Base-by-base conservation (phyloP, 768 basidiomycete species). In the Crassisporium funariophilum region DNA sequence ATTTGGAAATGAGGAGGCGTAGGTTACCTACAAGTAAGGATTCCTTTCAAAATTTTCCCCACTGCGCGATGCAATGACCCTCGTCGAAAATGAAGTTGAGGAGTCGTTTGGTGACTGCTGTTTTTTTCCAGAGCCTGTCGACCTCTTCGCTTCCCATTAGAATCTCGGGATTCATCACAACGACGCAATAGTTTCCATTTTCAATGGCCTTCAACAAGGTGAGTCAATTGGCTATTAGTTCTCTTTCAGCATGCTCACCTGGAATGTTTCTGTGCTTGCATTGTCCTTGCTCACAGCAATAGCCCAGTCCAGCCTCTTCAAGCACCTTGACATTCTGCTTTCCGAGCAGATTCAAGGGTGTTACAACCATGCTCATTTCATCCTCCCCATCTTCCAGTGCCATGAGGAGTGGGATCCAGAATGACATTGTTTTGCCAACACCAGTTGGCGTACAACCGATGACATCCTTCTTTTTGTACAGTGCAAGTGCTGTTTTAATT, bases 41-140 rank as follows among this genome's bases (percentile, higher is more conserved):
- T n/a, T 69, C 65, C 3, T 55, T 56, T 0, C 69, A 54, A 49
- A 76, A 75, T 9, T 35, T 43, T 0, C 62, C 63, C 73, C 73
- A 74, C 35, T 63, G 54, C n/a, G 58, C 68, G 15, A 71, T 60
- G 41, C 71, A 72, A 36, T 76, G 73, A 0, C 56, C 72, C 50
- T 76, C 70, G 43, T 76, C 72, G 23, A 71, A 52, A 2, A 48
- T 16, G 17, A 52, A 29, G 34, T 25, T 47, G 24, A 52, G 4
- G 10, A 52, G 4, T 6, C 37, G 22, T 25, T 17, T 29, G 23
- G 21, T 42, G 24, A 52, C 25, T 12, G 7, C 21, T 59, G 5
- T 63, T 1, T 52, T 47, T 11, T 41, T 41, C 50, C 58, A 11
- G 71, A 45, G 48, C 57, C 46, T 43, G 15, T 39, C 20, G 17